Evolutionary conservation across 1,284 basidiomycete species (phyloP).

Genomic region (Vanrija humicola): DNA sequence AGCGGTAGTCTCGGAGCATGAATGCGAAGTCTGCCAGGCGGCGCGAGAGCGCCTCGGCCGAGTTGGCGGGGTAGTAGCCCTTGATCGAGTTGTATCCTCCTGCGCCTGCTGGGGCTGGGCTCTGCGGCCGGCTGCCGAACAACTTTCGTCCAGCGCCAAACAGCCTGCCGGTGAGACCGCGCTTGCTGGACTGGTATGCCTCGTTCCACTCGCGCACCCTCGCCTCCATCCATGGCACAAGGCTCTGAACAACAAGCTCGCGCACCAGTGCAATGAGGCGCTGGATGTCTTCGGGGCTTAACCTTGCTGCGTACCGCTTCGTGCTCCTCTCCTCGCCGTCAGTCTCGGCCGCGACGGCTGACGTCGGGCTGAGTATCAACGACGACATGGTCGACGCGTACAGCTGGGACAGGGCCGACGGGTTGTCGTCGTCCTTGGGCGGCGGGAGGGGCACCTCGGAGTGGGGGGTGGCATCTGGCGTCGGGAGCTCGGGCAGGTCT

Average conservation of each 20-base stretch:
- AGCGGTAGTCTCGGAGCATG: constrained; percentile 80
- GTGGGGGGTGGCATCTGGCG: constrained; percentile 28
- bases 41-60: constrained; percentile 52
- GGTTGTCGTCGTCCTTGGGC: constrained; percentile 22
- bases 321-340: constrained; percentile 11
- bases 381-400: constrained; percentile 42
- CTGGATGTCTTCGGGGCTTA: constrained; percentile 74
- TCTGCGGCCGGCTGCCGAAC: constrained; percentile 48
- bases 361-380: constrained; percentile 35
- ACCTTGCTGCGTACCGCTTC: constrained; percentile 43
- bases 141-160: constrained; percentile 64
- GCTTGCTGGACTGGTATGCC: constrained; percentile 74
- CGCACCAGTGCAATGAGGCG: constrained; percentile 76
- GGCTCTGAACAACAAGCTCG: constrained; percentile 84
- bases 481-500: constrained; percentile 14
- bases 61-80: constrained; percentile 49
- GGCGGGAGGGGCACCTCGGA: constrained; percentile 20
- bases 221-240: constrained; percentile 96
- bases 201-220: constrained; percentile 93
- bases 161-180: constrained; percentile 81
- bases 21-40: constrained; percentile 95
- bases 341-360: constrained; percentile 18
- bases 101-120: constrained; percentile 31
- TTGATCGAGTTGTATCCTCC: constrained; percentile 42
- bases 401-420: constrained; percentile 35